These are phyloP conservation scores for Stephania cephalantha DNA, from an alignment of 164 flowering plant genomes.

Conservation along the genomic window DNA sequence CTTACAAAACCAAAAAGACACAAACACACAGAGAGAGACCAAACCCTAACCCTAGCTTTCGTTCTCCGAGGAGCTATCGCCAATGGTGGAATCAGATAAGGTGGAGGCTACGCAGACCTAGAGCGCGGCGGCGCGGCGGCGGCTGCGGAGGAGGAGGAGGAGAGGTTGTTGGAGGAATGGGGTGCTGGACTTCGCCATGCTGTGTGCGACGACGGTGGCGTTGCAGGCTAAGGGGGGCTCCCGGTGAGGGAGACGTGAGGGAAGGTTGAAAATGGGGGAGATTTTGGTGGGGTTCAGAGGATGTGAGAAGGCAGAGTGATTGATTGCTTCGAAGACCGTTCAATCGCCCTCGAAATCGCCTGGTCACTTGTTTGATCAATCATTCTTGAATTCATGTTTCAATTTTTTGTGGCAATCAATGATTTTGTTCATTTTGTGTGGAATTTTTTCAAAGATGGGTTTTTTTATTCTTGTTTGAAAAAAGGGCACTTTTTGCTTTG, in stretches of 20 bases:
- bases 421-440: too few species aligned
- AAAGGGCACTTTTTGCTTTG: slow-evolving; percentile 2
- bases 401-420: background rate
- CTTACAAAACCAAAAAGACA: too few species aligned
- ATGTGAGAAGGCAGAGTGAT: slow-evolving; percentile 94
- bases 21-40: too few species aligned
- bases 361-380: slow-evolving; percentile 33
- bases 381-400: background rate
- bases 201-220: slow-evolving; percentile 87
- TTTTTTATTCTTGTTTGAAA: slow-evolving; percentile 1
- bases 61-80: background rate
- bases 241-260: slow-evolving; percentile 32
- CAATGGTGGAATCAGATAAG: slow-evolving; percentile 49
- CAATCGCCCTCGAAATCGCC: slow-evolving; percentile 55
- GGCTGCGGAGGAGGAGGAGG: slow-evolving; percentile 26
- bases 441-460: background rate
- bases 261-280: slow-evolving; percentile 31
- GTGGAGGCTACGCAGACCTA: slow-evolving; percentile 8
- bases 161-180: slow-evolving; percentile 35
- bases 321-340: slow-evolving; percentile 78
- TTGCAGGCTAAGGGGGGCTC: slow-evolving; percentile 58
- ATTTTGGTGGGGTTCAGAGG: slow-evolving; percentile 67
- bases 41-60: background rate
- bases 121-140: background rate
- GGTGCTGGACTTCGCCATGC: slow-evolving; percentile 79